phyloP scores from a whole-genome alignment of 202 grass and related monocot genomes.

The Zizania palustris region DNA sequence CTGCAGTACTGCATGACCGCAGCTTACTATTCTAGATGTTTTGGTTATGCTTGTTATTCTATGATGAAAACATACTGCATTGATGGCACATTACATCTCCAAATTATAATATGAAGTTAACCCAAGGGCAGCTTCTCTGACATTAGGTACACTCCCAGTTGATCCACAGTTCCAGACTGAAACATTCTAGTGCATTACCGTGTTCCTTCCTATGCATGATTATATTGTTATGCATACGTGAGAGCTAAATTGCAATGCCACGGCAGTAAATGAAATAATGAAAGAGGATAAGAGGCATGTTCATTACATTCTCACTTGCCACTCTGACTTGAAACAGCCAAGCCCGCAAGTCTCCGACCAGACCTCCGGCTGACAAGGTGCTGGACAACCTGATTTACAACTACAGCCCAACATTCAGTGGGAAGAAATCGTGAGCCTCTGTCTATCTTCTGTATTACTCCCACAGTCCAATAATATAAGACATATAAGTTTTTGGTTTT shows the following conservation, averaged over 20 bases:
- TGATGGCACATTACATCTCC: not conserved
- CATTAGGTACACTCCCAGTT: too few relatives aligned
- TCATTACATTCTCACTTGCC: constrained; percentile 18
- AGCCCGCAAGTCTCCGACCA: constrained; percentile 74
- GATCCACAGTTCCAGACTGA: not conserved
- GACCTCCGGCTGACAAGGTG: constrained; percentile 68
- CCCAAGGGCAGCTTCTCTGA: not conserved
- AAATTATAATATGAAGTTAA: constrained; percentile 4
- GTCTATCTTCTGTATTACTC: not conserved
- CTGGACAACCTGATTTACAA: constrained; percentile 86
- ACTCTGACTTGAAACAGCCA: constrained; percentile 53
- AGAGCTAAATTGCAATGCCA: not conserved
- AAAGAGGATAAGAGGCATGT: not conserved
- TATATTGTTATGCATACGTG: not conserved
- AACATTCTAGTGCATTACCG: not conserved
- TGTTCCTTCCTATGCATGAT: not conserved
- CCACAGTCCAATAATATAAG: too few relatives aligned
- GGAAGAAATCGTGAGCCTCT: constrained; percentile 64
- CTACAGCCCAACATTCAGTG: constrained; percentile 64
- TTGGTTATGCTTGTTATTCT: not conserved
- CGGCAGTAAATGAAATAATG: not conserved
- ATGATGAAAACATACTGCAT: not conserved
- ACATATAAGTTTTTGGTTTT: too few relatives aligned
- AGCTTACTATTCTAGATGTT: constrained; percentile 11
- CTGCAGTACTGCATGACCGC: not conserved